Percentiles rank a stretch among this genome's conserved stretches.
phyloP scores from a whole-genome alignment of 208 protist genomes.

The Sergeia podlipaevii region DNA sequence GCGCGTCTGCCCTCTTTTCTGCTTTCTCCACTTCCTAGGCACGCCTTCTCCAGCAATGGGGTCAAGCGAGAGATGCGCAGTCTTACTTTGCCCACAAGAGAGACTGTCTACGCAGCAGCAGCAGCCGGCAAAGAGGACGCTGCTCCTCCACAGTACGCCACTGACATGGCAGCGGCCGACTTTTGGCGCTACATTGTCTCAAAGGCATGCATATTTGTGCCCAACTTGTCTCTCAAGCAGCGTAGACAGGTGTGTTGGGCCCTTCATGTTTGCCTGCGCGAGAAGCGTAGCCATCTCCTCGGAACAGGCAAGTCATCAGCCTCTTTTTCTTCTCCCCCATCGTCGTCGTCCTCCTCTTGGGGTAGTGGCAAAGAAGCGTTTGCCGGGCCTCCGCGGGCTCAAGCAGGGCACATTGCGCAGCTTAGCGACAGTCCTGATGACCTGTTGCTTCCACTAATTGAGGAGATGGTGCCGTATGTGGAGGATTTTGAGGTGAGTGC shows the following conservation, averaged over 20 bases:
- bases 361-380: neutral
- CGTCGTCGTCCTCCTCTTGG: neutral
- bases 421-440: slow-evolving; percentile 13
- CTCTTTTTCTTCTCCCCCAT: neutral
- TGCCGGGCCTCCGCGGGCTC: neutral
- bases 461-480: slow-evolving; percentile 48
- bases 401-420: neutral
- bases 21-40: slow-evolving; percentile 23
- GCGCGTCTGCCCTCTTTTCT: slow-evolving; percentile 47
- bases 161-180: slow-evolving; percentile 20
- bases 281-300: slow-evolving; percentile 32
- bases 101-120: neutral
- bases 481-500: slow-evolving; percentile 41
- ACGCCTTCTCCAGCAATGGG: neutral
- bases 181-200: slow-evolving; percentile 74
- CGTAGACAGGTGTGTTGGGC: slow-evolving; percentile 37
- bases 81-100: neutral
- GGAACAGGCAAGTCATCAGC: neutral
- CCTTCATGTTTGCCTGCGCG: slow-evolving; percentile 39
- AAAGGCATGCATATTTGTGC: slow-evolving; percentile 80
- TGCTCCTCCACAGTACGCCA: neutral
- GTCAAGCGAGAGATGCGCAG: neutral
- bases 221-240: slow-evolving; percentile 31
- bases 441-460: slow-evolving; percentile 57
- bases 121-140: neutral